Percentiles rank a stretch among this genome's conserved stretches.
Conservation (phyloP, 768 basidiomycete species). For the Lactarius evosmus region DNA sequence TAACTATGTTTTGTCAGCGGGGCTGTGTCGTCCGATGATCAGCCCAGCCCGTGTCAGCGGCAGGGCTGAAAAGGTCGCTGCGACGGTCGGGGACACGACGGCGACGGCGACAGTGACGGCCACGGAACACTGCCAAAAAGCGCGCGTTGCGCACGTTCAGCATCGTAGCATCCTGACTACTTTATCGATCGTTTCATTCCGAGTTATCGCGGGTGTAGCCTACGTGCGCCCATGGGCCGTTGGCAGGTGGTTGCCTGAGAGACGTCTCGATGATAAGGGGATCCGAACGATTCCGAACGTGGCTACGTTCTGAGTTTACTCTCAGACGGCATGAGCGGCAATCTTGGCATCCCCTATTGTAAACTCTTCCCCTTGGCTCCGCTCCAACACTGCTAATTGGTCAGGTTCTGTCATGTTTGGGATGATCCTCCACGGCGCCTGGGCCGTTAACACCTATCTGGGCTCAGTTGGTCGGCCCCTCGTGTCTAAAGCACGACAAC, state of each 20-base stretch:
- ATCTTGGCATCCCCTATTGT: background rate
- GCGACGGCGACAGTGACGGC: background rate
- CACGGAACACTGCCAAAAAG: background rate
- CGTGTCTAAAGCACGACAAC: too few relatives aligned
- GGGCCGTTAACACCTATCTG: background rate
- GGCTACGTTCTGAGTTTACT: background rate
- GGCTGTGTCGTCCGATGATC: too few relatives aligned
- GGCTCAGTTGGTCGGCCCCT: background rate
- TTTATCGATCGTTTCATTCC: background rate
- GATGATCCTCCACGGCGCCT: background rate
- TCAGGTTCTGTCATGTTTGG: background rate
- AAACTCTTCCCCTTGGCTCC: background rate
- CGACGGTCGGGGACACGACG: too few relatives aligned
- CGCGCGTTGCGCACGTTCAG: background rate
- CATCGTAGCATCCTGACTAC: background rate
- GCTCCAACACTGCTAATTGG: background rate
- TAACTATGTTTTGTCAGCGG: too few relatives aligned
- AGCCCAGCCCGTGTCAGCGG: too few relatives aligned
- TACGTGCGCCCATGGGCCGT: background rate
- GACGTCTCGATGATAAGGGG: background rate
- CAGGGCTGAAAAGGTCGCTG: too few relatives aligned
- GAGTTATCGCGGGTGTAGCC: background rate
- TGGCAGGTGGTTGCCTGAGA: background rate
- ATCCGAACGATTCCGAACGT: background rate
- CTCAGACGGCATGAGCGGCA: background rate